Evolutionary conservation across 495 filamentous ascomycete species (phyloP).

Genomic region (Immersiella caudata): DNA sequence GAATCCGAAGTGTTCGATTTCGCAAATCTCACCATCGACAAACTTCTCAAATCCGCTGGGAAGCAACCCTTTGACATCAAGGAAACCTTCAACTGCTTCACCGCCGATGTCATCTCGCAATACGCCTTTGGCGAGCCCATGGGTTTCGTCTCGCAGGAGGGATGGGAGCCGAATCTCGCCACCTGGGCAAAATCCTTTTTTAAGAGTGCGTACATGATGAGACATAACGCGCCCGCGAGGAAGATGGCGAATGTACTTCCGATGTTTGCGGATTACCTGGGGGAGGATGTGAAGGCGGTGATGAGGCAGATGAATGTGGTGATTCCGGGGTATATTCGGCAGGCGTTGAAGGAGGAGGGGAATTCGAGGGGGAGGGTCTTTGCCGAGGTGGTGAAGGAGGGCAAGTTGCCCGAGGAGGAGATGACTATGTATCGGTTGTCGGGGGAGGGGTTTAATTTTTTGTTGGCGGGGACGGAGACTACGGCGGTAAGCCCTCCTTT

Average conservation of each 20-base stretch:
- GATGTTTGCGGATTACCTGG: constrained; percentile 28
- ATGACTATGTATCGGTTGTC: constrained; percentile 33
- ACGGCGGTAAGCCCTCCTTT: constrained; percentile 24
- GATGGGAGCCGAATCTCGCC: constrained; percentile 33
- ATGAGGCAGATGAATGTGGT: constrained; percentile 26
- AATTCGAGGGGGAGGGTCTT: constrained; percentile 24
- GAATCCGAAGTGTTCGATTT: constrained; percentile 38
- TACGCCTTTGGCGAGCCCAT: constrained; percentile 38
- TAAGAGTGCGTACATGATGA: constrained; percentile 38
- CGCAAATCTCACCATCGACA: constrained; percentile 22
- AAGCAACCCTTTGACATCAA: constrained; percentile 29
- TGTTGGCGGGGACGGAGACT: constrained; percentile 38
- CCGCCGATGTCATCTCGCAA: constrained; percentile 34
- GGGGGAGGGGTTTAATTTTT: constrained; percentile 36
- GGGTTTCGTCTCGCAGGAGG: constrained; percentile 34
- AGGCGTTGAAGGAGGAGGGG: constrained; percentile 21
- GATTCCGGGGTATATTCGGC: constrained; percentile 27
- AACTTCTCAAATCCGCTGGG: constrained; percentile 12
- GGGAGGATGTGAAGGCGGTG: constrained; percentile 27
- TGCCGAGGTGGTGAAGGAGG: constrained; percentile 25
- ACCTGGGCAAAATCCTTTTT: constrained; percentile 33
- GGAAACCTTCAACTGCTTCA: constrained; percentile 37
- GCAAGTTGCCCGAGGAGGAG: constrained; percentile 32
- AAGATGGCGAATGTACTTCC: constrained; percentile 26
- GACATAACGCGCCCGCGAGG: constrained; percentile 24